Conservation (phyloP, 2,329 filamentous ascomycete genomes). For the Hymenoscyphus scutula region DNA sequence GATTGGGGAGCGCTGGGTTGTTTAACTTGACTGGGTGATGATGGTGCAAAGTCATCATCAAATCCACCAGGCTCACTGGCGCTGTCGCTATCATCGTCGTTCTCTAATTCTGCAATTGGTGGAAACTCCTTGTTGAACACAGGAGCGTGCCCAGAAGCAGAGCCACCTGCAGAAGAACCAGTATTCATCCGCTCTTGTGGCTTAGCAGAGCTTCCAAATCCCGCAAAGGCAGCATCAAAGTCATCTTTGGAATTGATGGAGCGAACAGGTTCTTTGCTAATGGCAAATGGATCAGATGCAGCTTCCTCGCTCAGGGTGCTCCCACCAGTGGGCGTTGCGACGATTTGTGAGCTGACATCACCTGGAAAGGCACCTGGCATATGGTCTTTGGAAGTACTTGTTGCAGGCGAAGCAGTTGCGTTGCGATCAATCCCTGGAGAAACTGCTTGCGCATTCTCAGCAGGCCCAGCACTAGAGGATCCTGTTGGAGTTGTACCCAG, state of each 20-base stretch:
- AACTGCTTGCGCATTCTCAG: constrained; percentile 28
- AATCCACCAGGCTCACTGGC: constrained; percentile 80
- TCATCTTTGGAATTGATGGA: constrained; percentile 63
- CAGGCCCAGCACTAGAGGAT: constrained; percentile 31
- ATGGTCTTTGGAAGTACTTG: constrained; percentile 36
- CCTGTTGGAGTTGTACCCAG: constrained; percentile 34
- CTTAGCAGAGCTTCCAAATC: constrained; percentile 55
- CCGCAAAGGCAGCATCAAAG: constrained; percentile 82
- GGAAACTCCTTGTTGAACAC: constrained; percentile 79
- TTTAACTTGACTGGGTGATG: constrained; percentile 37
- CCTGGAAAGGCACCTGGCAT: constrained; percentile 55
- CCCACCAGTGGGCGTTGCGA: constrained; percentile 47
- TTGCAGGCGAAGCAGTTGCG: constrained; percentile 32
- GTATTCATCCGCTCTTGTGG: constrained; percentile 50
- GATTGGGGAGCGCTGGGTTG: constrained; percentile 29
- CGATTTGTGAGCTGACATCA: constrained; percentile 43
- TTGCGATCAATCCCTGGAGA: constrained; percentile 35
- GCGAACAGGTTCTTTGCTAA: constrained; percentile 50
- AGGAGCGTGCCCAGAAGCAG: constrained; percentile 46
- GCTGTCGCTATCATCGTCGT: constrained; percentile 81
- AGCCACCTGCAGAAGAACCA: constrained; percentile 38
- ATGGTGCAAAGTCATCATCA: constrained; percentile 85
- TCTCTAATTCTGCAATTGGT: constrained; percentile 82
- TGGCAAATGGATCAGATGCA: constrained; percentile 52
- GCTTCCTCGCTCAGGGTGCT: constrained; percentile 47